phyloP scores from a whole-genome alignment of 2,329 filamentous ascomycete species.

The Neonectria magnoliae region DNA sequence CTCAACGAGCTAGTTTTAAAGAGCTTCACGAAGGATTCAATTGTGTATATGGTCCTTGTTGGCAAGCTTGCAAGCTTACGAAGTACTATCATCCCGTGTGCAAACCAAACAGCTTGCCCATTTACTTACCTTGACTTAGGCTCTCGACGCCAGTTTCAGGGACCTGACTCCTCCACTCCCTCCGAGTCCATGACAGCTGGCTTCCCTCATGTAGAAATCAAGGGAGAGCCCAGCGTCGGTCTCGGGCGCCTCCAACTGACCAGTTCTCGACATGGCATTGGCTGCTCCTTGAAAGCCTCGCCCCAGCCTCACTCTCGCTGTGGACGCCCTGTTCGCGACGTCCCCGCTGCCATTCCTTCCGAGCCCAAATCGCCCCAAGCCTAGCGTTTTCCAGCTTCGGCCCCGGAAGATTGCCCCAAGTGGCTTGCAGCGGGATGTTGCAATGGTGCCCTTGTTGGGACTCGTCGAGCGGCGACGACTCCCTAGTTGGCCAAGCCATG shows the following conservation, averaged over 20 bases:
- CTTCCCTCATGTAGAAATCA: background rate
- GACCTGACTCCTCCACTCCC: background rate
- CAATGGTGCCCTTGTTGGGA: conserved; percentile 2
- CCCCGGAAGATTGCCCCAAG: background rate
- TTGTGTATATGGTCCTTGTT: too few species aligned
- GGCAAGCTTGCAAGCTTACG: too few species aligned
- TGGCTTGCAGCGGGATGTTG: conserved; percentile 21
- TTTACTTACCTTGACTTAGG: too few species aligned
- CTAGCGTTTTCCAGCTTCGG: conserved; percentile 10
- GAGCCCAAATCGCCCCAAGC: conserved; percentile 1
- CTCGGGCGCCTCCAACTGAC: conserved; percentile 7
- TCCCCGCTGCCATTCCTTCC: conserved; percentile 17
- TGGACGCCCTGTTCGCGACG: background rate
- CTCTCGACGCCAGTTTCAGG: background rate
- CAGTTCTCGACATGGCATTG: conserved; percentile 1
- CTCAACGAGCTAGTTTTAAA: background rate
- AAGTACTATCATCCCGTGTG: too few species aligned
- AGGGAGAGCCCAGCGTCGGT: conserved; percentile 5
- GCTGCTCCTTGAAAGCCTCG: conserved; percentile 3
- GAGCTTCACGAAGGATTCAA: background rate
- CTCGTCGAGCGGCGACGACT: conserved; percentile 4
- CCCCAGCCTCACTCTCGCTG: conserved; percentile 5
- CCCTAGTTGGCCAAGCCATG: background rate
- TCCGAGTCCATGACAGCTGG: background rate
- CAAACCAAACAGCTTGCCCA: too few species aligned